Conservation (phyloP, 805 yeast genomes). For the Helenozyma rhizophorensis region DNA sequence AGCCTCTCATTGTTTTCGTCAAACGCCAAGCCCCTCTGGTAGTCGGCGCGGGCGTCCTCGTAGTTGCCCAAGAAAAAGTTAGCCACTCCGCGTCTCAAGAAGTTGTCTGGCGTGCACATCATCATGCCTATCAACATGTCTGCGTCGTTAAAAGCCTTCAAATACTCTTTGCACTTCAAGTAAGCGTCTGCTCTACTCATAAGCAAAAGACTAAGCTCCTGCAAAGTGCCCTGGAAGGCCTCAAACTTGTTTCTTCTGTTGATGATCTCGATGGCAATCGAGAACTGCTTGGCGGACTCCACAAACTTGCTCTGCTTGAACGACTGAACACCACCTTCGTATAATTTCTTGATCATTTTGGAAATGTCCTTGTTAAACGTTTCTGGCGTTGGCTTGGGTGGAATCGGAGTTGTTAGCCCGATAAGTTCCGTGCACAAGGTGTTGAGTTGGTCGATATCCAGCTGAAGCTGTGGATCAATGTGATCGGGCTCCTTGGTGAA, state of each 20-base stretch:
- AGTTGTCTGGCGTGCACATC: constrained; percentile 61
- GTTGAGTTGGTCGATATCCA: constrained; percentile 42
- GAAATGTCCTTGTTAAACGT: constrained; percentile 51
- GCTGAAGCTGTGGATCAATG: constrained; percentile 26
- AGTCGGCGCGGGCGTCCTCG: constrained; percentile 57
- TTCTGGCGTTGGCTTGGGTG: constrained; percentile 52
- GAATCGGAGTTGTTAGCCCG: constrained; percentile 44
- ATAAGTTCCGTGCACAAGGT: constrained; percentile 35
- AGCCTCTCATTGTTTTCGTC: constrained; percentile 50
- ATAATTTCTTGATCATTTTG: constrained; percentile 60
- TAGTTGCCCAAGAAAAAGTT: constrained; percentile 57
- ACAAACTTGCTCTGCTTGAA: constrained; percentile 51
- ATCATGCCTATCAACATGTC: constrained; percentile 60
- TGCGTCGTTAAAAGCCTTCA: constrained; percentile 65
- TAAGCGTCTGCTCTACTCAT: constrained; percentile 71
- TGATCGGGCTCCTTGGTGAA: constrained; percentile 5
- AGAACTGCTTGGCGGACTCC: constrained; percentile 61
- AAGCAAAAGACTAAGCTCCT: constrained; percentile 61
- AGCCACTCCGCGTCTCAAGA: constrained; percentile 66
- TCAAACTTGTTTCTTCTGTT: constrained; percentile 69
- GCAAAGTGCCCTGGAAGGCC: constrained; percentile 65
- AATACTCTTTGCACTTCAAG: constrained; percentile 48
- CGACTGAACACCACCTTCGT: constrained; percentile 57
- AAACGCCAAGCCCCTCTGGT: constrained; percentile 71
- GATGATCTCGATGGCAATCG: constrained; percentile 65